Evolutionary conservation across 2,329 filamentous ascomycete genomes (phyloP), one percentile per base, ranked within the genome.

Genomic region (Chlorencoelia australis): DNA sequence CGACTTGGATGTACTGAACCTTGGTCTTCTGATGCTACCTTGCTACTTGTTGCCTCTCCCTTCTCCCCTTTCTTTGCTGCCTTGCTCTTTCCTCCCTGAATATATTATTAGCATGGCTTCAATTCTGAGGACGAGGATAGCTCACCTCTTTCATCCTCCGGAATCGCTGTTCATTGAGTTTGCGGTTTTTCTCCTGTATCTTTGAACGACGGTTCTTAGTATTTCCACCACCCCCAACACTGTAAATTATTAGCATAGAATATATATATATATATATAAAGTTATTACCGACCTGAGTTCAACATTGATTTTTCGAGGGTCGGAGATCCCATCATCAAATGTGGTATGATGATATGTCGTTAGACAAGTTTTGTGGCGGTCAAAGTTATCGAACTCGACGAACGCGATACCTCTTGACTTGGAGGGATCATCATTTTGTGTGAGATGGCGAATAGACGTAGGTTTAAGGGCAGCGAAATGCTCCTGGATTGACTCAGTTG

Each of bases 361-460:
- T 42, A 96, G 69, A 55, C 86, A 94, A 20, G 85, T 91, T 68
- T 93, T 83, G 86, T 94, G 93, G 56, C 82, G 76, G 61, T 88
- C 82, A 62, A 79, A 93, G 48, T 77, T 72, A 46, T 77, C 77
- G 56, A 95, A 96, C 60, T 96, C 89, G 50, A 96, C 68, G 59
- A 95, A 94, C 5, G 84, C 86, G 52, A 82, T 81, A 22, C 86
- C 84, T 48, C 80, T 80, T 53, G 75, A 80, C 46, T 77, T 74
- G 37, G 66, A 67, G 9, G 72, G 68, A 45, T 75, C 67, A 36
- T 66, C 65, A 48, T 76, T 75, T 51, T 82, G 72, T 35, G 78
- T 83, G 31, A 84, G 74, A 43, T 85, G 78, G 15, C 89, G 84
- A 33, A 91, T 69, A 2, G 72, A 70, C 35, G 65, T 68, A 7